Percentiles rank a stretch among this genome's conserved stretches.
Evolutionary conservation across 2,329 filamentous ascomycete genomes (phyloP).

Genomic region (Exophiala sideris): DNA sequence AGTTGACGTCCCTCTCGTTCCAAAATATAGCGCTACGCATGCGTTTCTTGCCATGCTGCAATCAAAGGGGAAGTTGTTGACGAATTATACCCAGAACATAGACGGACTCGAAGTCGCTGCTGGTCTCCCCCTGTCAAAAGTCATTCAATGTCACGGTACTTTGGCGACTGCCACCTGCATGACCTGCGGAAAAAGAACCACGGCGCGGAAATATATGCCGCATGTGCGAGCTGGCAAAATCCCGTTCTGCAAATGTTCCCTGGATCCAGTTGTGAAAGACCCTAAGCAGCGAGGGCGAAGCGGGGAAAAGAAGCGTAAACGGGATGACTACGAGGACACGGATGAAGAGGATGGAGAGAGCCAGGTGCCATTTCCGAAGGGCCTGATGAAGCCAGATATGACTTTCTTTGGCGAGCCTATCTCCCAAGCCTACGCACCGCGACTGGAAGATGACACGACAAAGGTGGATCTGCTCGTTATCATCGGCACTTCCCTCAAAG

Average conservation of each 20-base stretch:
- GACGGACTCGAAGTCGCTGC: slow-evolving; percentile 91
- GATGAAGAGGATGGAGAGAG: slow-evolving; percentile 54
- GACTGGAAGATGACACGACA: slow-evolving; percentile 75
- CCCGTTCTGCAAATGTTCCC: slow-evolving; percentile 60
- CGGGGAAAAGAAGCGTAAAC: slow-evolving; percentile 29
- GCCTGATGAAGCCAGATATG: slow-evolving; percentile 71
- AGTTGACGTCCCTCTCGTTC: slow-evolving; percentile 31
- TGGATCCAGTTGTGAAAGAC: slow-evolving; percentile 3
- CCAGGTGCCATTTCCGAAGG: slow-evolving; percentile 67
- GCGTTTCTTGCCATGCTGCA: slow-evolving; percentile 89
- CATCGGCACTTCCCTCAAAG: slow-evolving; percentile 93
- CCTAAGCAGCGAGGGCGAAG: slow-evolving; percentile 7
- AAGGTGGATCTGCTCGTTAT: slow-evolving; percentile 86
- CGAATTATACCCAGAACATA: slow-evolving; percentile 98
- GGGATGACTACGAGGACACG: slow-evolving; percentile 18
- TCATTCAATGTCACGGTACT: slow-evolving; percentile 94
- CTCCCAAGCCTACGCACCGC: slow-evolving; percentile 75
- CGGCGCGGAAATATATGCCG: slow-evolving; percentile 73
- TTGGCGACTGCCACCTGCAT: slow-evolving; percentile 91
- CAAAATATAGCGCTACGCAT: slow-evolving; percentile 86
- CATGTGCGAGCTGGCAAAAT: slow-evolving; percentile 74
- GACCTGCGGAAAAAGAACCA: slow-evolving; percentile 70
- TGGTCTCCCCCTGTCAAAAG: slow-evolving; percentile 73
- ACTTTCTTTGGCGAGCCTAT: slow-evolving; percentile 95
- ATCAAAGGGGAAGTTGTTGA: slow-evolving; percentile 81